Evolutionary conservation across 2,329 filamentous ascomycete genomes (phyloP), one percentile per base, ranked within the genome.

Genomic region (Fusarium odoratissimum): DNA sequence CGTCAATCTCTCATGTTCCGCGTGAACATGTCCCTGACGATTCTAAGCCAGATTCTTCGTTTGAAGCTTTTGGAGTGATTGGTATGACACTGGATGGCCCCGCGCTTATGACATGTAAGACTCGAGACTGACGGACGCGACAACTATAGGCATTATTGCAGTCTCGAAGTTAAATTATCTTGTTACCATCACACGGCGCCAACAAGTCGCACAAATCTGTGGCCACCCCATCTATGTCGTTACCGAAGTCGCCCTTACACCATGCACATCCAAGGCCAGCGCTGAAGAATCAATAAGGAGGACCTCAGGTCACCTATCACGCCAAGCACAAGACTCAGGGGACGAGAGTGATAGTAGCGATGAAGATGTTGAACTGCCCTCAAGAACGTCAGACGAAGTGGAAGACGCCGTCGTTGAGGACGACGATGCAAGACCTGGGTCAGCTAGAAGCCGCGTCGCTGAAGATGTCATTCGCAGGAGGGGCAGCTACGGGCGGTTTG

Each of bases 201-300:
- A 97, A 77, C 93, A 97, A 80, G 95, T 98, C 55, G 96, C 96
- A 6, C 92, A 95, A 72, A 91, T 98, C 55, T 91, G 91, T 72
- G 94, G 94, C 10, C 91, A 89, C 61, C 92, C 95, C 1, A 86
- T 98, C 61, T 99, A 97, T 81, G 91, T 94, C 42, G 90, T 98
- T 67, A 96, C 93, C 46, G 94, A 97, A 75, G 93, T 98, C 37
- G 92, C 94, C 11, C 85, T 98, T n/a, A 97, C 97, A 10, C 96
- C 96, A 2, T 91, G 96, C 59, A 89, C 91, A 5, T 95, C 93
- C 10, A 91, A 92, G 76, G 80, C 82, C 44, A 94, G 97, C 46
- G 95, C 95, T 8, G 87, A 90, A 69, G 87, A 88, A 33, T 92
- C 94, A 13, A 92, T 98, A 65, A 82, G 84, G 6, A 88, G 89